Percentiles rank a stretch among this genome's conserved stretches.
phyloP scores from a whole-genome alignment of 108 stramenopile genomes.

The Cyclotella atomus region DNA sequence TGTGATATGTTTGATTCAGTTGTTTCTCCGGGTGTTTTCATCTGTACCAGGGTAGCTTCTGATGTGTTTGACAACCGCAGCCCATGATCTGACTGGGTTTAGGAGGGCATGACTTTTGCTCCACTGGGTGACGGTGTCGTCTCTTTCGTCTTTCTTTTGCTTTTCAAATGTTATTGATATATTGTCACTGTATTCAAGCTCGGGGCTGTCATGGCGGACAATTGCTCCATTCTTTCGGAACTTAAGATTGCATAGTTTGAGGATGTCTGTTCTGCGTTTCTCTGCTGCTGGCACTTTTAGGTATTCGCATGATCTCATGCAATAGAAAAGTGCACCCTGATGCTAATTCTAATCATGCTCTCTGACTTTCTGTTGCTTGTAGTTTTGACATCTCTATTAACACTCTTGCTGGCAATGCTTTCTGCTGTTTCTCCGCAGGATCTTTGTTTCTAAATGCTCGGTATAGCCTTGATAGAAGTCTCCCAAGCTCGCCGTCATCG shows the following conservation, averaged over 20 bases:
- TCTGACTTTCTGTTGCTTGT: not conserved
- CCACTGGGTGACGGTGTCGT: conserved; percentile 15
- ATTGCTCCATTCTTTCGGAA: conserved; percentile 1
- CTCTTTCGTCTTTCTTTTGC: conserved; percentile 17
- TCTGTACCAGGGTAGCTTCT: conserved; percentile 5
- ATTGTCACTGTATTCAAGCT: conserved; percentile 16
- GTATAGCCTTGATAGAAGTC: conserved; percentile 17
- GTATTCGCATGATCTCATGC: conserved; percentile 37
- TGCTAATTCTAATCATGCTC: not conserved
- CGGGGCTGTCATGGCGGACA: not conserved
- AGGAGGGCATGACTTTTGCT: not conserved
- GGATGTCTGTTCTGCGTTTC: conserved; percentile 1
- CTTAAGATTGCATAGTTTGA: conserved; percentile 3
- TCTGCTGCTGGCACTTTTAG: conserved; percentile 19
- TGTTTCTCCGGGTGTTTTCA: conserved; percentile 2
- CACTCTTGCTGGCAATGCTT: conserved; percentile 10
- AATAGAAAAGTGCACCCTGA: conserved; percentile 8
- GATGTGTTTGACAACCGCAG: conserved; percentile 13
- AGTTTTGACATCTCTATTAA: not conserved
- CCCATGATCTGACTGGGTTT: conserved; percentile 33
- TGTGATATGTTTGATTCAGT: conserved; percentile 3
- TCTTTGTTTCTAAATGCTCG: conserved; percentile 20
- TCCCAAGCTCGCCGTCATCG: conserved; percentile 8
- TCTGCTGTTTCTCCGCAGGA: conserved; percentile 9
- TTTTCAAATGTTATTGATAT: conserved; percentile 21